Conservation (phyloP, 2,329 filamentous ascomycete genomes). For the Orbilia blumenaviensis region DNA sequence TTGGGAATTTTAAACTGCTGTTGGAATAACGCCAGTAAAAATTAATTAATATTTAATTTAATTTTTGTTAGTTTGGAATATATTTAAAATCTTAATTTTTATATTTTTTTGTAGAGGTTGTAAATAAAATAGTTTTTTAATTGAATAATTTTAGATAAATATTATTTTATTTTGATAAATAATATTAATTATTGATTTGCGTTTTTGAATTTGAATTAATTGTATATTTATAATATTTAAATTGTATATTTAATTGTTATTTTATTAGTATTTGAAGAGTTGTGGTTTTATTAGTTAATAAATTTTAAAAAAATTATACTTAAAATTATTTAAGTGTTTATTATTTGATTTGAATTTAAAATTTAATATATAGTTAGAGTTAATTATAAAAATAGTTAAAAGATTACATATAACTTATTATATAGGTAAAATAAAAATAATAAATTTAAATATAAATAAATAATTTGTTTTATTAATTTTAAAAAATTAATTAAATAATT, state of each 20-base stretch:
- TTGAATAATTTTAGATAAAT: background rate
- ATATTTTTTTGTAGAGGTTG: constrained; percentile 4
- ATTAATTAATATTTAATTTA: background rate
- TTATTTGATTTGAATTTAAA: constrained; percentile 1
- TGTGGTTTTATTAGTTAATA: background rate
- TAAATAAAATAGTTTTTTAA: background rate
- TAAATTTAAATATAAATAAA: background rate
- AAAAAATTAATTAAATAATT: background rate
- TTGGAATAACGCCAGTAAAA: background rate
- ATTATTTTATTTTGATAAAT: background rate
- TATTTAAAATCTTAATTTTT: background rate
- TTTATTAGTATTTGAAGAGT: background rate
- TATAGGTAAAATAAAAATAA: background rate
- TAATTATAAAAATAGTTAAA: background rate
- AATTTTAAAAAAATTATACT: constrained; percentile 1
- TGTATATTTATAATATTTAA: background rate
- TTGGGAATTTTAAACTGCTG: background rate
- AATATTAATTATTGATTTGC: background rate
- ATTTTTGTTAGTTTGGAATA: constrained; percentile 8
- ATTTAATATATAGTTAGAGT: background rate
- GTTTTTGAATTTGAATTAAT: background rate
- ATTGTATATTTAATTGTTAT: background rate
- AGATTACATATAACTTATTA: background rate
- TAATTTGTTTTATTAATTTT: background rate
- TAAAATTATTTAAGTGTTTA: background rate